A percentile compares a stretch with the other conserved stretches of the same genome.
These are phyloP conservation scores for Mycena sp. DNA, from an alignment of 1,284 basidiomycete genomes.

Conservation along the genomic window DNA sequence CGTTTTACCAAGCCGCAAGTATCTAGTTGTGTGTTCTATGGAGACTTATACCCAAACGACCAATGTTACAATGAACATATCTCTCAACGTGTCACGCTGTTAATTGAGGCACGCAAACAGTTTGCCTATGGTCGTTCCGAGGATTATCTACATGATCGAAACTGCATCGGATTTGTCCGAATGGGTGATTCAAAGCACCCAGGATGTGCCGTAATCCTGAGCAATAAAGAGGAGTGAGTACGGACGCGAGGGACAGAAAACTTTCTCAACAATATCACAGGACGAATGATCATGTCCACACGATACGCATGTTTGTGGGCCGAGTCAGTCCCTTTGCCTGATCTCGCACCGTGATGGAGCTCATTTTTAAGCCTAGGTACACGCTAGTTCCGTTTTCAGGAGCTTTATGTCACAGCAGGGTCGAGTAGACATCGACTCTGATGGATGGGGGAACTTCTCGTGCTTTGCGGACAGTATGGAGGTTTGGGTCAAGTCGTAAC, in stretches of 20 bases:
- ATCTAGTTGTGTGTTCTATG: conserved; percentile 88
- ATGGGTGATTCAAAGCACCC: conserved; percentile 57
- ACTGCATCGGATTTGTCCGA: conserved; percentile 81
- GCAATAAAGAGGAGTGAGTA: conserved; percentile 56
- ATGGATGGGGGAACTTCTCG: conserved; percentile 70
- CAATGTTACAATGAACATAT: conserved; percentile 70
- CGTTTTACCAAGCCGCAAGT: neutral
- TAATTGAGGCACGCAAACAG: conserved; percentile 68
- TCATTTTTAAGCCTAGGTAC: conserved; percentile 42
- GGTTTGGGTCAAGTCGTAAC: conserved; percentile 59
- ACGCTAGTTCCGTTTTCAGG: conserved; percentile 52
- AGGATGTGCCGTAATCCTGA: conserved; percentile 76
- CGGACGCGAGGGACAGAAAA: neutral
- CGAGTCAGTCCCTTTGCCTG: conserved; percentile 49
- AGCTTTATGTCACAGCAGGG: conserved; percentile 55
- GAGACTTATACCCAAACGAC: conserved; percentile 82
- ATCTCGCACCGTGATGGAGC: neutral
- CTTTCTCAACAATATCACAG: conserved; percentile 25
- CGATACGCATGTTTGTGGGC: conserved; percentile 72
- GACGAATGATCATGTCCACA: conserved; percentile 47
- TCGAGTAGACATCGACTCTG: conserved; percentile 52
- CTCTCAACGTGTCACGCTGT: conserved; percentile 56
- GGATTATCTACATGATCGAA: conserved; percentile 66
- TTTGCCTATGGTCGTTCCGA: conserved; percentile 70
- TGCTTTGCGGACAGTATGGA: conserved; percentile 61